Percentiles rank a stretch among this genome's conserved stretches.
Conservation (phyloP, 768 basidiomycete genomes). For the Boletus sp. region DNA sequence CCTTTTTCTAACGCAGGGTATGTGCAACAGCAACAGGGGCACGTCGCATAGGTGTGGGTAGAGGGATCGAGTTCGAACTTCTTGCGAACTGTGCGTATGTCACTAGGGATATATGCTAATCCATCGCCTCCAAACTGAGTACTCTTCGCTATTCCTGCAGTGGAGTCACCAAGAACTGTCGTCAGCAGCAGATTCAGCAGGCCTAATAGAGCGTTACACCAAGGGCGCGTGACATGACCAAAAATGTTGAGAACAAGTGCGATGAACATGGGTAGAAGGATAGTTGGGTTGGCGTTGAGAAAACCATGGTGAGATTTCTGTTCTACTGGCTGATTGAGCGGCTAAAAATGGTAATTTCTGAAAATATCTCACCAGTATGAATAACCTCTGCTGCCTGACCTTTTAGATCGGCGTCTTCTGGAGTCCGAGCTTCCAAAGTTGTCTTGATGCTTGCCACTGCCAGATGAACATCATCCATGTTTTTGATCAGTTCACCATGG, state of each 20-base stretch:
- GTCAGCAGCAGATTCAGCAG: no score
- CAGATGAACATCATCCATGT: background rate
- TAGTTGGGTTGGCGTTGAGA: background rate
- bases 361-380: background rate
- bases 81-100: conserved; percentile 19
- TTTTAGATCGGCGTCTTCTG: background rate
- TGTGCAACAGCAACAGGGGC: conserved; percentile 26
- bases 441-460: background rate
- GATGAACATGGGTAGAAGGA: background rate
- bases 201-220: background rate
- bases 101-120: background rate
- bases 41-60: conserved; percentile 22
- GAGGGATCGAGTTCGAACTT: conserved; percentile 18
- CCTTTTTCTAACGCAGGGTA: conserved; percentile 8
- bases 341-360: background rate
- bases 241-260: background rate
- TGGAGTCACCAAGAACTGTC: background rate
- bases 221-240: background rate
- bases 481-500: background rate
- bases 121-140: background rate
- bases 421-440: background rate
- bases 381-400: background rate
- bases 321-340: background rate
- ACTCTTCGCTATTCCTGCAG: background rate
- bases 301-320: background rate